phyloP scores from a whole-genome alignment of 2,329 filamentous ascomycete genomes.

The Pseudogymnoascus sp. region DNA sequence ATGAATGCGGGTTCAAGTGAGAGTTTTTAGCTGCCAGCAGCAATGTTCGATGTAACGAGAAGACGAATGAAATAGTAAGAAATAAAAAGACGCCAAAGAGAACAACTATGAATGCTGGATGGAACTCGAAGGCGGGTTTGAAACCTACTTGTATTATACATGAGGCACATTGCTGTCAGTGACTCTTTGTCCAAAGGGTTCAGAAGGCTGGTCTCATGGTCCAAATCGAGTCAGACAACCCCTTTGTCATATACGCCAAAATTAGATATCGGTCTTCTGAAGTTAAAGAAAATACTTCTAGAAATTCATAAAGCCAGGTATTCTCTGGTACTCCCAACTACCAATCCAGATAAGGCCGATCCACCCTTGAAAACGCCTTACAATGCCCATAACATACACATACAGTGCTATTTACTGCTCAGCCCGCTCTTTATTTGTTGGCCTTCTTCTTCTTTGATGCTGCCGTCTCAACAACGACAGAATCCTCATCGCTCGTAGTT shows the following conservation, averaged over 20 bases:
- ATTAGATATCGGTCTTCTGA: conserved; percentile 5
- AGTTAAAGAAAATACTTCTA: conserved; percentile 7
- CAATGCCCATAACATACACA: conserved; percentile 11
- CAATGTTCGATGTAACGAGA: neutral
- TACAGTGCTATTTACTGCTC: conserved; percentile 5
- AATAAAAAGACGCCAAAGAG: neutral
- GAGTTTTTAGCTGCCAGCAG: neutral
- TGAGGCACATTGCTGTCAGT: neutral
- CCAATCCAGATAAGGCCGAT: neutral
- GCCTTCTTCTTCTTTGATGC: conserved; percentile 55
- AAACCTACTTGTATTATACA: conserved; percentile 5
- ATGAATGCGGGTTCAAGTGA: neutral
- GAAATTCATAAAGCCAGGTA: conserved; percentile 4
- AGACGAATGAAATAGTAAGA: neutral
- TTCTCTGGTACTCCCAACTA: conserved; percentile 1
- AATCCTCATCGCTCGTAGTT: conserved; percentile 59
- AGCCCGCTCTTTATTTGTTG: conserved; percentile 45
- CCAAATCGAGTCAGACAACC: conserved; percentile 2
- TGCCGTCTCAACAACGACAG: conserved; percentile 65
- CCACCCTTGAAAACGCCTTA: conserved; percentile 2
- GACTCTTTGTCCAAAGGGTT: neutral
- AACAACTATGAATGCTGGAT: neutral
- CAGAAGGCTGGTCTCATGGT: neutral
- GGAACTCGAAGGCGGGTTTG: neutral
- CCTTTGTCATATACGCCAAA: conserved; percentile 1